Evolutionary conservation across 805 yeast genomes (phyloP), one percentile per base, ranked within the genome.

Genomic region (Pichia insulana): DNA sequence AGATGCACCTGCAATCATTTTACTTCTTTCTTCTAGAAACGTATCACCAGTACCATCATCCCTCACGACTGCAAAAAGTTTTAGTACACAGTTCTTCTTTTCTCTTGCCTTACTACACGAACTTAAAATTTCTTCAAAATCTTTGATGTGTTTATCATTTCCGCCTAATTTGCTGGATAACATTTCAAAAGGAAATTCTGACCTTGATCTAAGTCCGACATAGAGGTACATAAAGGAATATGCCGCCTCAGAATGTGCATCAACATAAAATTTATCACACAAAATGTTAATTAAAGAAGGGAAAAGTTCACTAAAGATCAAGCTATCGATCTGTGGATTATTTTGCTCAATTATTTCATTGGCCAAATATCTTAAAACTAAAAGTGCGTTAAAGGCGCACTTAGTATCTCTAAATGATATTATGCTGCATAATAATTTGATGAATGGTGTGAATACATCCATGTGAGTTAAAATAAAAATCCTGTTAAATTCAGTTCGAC

Each of bases 231-330:
- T 83, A 45, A 90, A 71, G 1, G 94, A 84, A 44, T 84, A 80
- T n/a, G 94, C 89, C 1, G 94, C 95, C 58, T 90, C 98, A 15
- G 81, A 75, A 50, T 89, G 95, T 0, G 92, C 83, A 54, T 90
- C 98, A 36, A 74, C 76, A 59, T 84, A 86, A 47, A 84, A 80
- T 43, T 78, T 81, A 53, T 85, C 92, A 38, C 74, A 67, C 39
- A 90, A 64, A 4, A 90, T 78, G 30, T 71, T 69, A 15, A 86
- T 55, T 42, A 90, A 69, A 0, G 92, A 69, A 50, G 83, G 82
- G 46, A 85, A 75, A 56, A 89, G 70, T 43, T 77, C 74, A 26
- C 76, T 77, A 50, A 80, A 71, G 34, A 83, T 60, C 53, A 74
- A 80, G 41, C 70, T 70, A 63, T 88, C 96, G 37, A 89, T 90